These are phyloP conservation scores for Entophlyctis luteolus DNA, from an alignment of 192 early-diverging fungal genomes.

Conservation along the genomic window DNA sequence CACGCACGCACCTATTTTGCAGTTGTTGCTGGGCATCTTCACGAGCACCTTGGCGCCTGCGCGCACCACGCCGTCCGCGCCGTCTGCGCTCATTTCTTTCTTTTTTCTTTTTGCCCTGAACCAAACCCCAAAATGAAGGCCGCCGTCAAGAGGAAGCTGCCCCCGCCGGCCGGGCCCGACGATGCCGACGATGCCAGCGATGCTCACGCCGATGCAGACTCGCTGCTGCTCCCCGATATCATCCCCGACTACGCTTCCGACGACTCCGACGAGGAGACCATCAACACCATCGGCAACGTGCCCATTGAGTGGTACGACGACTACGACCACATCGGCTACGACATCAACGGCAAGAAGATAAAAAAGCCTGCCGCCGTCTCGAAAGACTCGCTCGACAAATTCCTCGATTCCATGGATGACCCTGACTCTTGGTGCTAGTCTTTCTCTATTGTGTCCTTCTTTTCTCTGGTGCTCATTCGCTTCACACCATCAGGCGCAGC, in stretches of 20 bases:
- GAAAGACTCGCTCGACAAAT: slow-evolving; percentile 86
- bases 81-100: neutral
- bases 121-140: slow-evolving; percentile 1
- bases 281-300: slow-evolving; percentile 92
- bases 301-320: slow-evolving; percentile 98
- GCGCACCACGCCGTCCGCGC: slow-evolving; percentile 36
- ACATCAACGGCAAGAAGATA: slow-evolving; percentile 88
- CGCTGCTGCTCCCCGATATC: slow-evolving; percentile 67
- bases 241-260: slow-evolving; percentile 91
- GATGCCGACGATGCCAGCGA: slow-evolving; percentile 42
- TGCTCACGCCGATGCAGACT: slow-evolving; percentile 24
- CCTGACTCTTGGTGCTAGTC: slow-evolving; percentile 72
- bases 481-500: slow-evolving; percentile 48
- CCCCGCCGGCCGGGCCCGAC: slow-evolving; percentile 42
- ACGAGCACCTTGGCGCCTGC: slow-evolving; percentile 68
- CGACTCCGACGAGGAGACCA: slow-evolving; percentile 79
- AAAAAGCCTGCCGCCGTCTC: slow-evolving; percentile 68
- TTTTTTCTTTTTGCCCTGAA: neutral
- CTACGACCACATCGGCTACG: slow-evolving; percentile 94
- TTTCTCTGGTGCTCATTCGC: neutral
- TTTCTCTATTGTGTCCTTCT: neutral
- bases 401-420: slow-evolving; percentile 88
- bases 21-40: slow-evolving; percentile 78
- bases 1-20: slow-evolving; percentile 69
- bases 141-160: no score